Percentiles rank a stretch among this genome's conserved stretches.
phyloP scores from a whole-genome alignment of 148 eudicot genomes.

The Heliosperma pusillum region DNA sequence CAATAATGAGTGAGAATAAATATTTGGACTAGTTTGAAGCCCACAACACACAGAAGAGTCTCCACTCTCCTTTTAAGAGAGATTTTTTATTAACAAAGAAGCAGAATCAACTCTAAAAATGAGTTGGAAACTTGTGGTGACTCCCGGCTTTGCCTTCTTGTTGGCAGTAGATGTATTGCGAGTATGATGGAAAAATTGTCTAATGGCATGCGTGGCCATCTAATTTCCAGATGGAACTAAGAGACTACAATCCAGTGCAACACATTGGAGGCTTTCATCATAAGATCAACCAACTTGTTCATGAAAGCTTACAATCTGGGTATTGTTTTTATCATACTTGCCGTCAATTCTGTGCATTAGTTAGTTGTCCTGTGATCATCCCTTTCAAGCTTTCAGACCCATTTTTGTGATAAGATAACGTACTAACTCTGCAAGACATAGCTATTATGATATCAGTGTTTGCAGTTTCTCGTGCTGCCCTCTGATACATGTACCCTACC shows the following conservation, averaged over 20 bases:
- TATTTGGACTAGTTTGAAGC: neutral
- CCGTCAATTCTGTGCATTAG: neutral
- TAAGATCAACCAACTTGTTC: slow-evolving; percentile 57
- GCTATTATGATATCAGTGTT: neutral
- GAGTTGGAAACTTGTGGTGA: neutral
- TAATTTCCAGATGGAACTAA: slow-evolving; percentile 53
- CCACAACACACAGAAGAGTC: neutral
- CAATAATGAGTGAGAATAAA: neutral
- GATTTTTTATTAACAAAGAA: neutral
- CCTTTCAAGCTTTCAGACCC: neutral
- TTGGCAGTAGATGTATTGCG: neutral
- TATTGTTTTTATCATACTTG: slow-evolving; percentile 25
- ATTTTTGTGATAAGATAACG: neutral
- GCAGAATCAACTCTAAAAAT: neutral
- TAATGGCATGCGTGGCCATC: slow-evolving; percentile 13
- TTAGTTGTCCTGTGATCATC: neutral
- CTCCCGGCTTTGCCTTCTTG: neutral
- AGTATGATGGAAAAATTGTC: neutral
- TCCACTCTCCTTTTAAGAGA: neutral
- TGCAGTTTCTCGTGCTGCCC: neutral
- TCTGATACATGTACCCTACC: slow-evolving; percentile 9
- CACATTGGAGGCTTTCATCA: slow-evolving; percentile 77
- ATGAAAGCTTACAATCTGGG: slow-evolving; percentile 63
- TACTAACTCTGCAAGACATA: neutral
- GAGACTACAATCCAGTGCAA: slow-evolving; percentile 68